Percentiles rank a stretch among this genome's conserved stretches.
These are phyloP conservation scores for Xylaria sp. DNA, from an alignment of 495 filamentous ascomycete genomes.

Conservation along the genomic window DNA sequence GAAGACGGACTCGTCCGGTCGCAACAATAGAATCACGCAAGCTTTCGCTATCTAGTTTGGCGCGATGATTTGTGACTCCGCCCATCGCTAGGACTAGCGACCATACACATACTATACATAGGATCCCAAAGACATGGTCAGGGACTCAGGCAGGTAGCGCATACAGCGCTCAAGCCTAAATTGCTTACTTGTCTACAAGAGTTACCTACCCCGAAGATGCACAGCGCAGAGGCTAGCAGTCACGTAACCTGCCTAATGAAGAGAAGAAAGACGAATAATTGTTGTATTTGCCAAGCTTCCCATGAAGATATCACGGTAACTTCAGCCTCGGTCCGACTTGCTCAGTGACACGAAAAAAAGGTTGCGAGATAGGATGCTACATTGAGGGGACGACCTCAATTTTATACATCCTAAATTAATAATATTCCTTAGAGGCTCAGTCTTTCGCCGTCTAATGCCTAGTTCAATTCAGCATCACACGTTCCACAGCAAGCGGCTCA, in stretches of 20 bases:
- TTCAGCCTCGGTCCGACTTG: background rate
- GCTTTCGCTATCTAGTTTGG: slow-evolving; percentile 3
- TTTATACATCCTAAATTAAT: background rate
- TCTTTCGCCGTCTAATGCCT: background rate
- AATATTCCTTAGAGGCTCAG: background rate
- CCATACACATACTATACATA: background rate
- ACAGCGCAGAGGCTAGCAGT: background rate
- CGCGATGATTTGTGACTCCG: background rate
- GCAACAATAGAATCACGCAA: slow-evolving; percentile 5
- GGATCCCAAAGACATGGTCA: background rate
- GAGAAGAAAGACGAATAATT: background rate
- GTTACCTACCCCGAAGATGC: background rate
- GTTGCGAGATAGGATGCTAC: background rate
- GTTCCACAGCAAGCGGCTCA: background rate
- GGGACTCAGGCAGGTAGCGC: background rate
- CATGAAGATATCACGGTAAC: background rate
- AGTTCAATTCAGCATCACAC: background rate
- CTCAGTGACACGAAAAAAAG: background rate
- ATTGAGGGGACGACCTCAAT: background rate
- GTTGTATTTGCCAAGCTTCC: background rate
- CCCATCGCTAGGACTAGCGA: background rate
- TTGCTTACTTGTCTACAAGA: background rate
- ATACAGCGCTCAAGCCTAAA: background rate
- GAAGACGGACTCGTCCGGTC: background rate
- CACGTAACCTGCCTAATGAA: slow-evolving; percentile 16